These are phyloP conservation scores for Hyaloscypha finlandica DNA, from an alignment of 495 filamentous ascomycete genomes.

Conservation along the genomic window DNA sequence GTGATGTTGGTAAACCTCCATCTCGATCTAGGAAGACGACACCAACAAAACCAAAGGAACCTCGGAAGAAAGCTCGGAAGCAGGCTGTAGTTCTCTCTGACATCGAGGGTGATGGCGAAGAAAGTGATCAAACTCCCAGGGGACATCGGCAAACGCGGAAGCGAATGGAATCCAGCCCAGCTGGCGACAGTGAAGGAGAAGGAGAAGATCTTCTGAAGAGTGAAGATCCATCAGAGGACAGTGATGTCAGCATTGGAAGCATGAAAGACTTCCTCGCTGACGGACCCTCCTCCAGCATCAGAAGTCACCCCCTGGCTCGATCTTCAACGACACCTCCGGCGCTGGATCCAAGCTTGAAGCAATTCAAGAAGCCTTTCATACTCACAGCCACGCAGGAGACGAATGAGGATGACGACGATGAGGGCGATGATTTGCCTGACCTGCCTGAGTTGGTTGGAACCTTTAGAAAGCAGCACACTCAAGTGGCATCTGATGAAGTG, in stretches of 20 bases:
- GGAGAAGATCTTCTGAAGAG: conserved; percentile 26
- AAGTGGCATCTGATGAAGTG: neutral
- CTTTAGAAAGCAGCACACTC: neutral
- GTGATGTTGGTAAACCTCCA: neutral
- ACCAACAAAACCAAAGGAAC: conserved; percentile 5
- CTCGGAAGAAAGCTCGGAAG: conserved; percentile 15
- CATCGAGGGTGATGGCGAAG: conserved; percentile 31
- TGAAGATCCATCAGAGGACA: conserved; percentile 26
- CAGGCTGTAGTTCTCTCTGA: conserved; percentile 4
- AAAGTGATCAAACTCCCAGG: conserved; percentile 14
- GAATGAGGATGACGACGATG: conserved; percentile 1
- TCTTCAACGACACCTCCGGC: conserved; percentile 20
- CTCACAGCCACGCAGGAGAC: conserved; percentile 10
- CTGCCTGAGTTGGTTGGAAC: conserved; percentile 4
- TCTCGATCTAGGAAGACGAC: neutral
- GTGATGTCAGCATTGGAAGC: conserved; percentile 24
- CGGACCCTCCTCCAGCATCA: neutral
- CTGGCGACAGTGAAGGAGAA: conserved; percentile 25
- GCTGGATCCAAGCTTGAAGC: neutral
- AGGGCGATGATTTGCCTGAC: conserved; percentile 18
- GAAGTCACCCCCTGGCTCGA: neutral
- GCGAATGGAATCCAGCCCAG: conserved; percentile 8
- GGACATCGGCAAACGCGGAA: conserved; percentile 16
- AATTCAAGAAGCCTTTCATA: neutral
- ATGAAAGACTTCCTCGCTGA: conserved; percentile 29